Percentiles rank a stretch among this genome's conserved stretches.
phyloP scores from a whole-genome alignment of 1,284 basidiomycete species.

The Ustilago sp. region DNA sequence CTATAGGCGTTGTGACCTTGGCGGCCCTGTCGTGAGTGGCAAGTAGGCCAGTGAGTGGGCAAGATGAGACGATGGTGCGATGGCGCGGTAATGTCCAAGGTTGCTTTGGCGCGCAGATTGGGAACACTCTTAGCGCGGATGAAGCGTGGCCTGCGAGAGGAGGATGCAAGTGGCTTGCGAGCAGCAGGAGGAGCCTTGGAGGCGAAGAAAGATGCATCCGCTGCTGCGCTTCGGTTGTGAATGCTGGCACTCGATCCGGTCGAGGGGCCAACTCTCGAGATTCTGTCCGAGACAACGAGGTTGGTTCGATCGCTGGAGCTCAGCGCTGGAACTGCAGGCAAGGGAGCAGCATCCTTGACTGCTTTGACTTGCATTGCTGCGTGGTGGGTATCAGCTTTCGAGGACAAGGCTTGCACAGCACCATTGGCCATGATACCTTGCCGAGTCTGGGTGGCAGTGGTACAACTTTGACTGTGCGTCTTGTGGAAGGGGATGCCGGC shows the following conservation, averaged over 20 bases:
- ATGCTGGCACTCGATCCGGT: not conserved
- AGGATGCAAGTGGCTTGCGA: constrained; percentile 25
- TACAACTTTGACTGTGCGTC: not conserved
- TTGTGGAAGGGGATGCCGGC: constrained; percentile 14
- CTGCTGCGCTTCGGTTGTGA: not conserved
- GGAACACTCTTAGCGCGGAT: constrained; percentile 50
- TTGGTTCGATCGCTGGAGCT: constrained; percentile 8
- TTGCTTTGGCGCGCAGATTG: constrained; percentile 49
- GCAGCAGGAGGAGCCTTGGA: constrained; percentile 16
- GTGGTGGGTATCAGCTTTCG: not conserved
- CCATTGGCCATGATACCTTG: not conserved
- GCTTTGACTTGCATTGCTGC: not conserved
- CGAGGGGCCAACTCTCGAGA: not conserved
- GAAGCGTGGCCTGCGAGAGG: constrained; percentile 32
- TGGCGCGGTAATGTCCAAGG: constrained; percentile 32
- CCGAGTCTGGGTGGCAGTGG: no score
- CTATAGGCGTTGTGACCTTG: constrained; percentile 5
- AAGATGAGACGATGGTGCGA: constrained; percentile 47
- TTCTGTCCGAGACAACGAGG: not conserved
- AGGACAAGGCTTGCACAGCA: not conserved
- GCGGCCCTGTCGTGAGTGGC: constrained; percentile 26
- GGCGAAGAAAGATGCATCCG: constrained; percentile 7
- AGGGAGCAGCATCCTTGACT: not conserved
- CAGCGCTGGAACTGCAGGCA: constrained; percentile 1
- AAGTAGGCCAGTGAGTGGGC: constrained; percentile 41